Base-by-base conservation (phyloP, 805 yeast genomes). In the Kuraishia piskuri region DNA sequence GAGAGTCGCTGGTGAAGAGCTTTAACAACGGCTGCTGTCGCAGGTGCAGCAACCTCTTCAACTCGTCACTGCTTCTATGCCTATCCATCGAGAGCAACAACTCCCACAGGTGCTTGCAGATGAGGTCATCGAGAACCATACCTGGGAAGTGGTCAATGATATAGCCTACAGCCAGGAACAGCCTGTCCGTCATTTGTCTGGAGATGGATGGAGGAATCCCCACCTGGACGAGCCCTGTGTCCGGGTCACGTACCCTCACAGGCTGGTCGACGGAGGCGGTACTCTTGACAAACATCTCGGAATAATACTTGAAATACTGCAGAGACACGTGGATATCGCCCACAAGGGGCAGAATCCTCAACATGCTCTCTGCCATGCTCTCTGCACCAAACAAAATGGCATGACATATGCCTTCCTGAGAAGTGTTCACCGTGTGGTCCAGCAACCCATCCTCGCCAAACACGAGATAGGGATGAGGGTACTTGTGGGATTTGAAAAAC, bases 361-460 rank as follows among this genome's bases (percentile, higher is more conserved):
- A 63, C n/a, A 78, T 65, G 19, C 53, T 53, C n/a, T 49, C 52
- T 6, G 25, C 52, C 21, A 68, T 68, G 23, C 68, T 72, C 21
- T 65, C 70, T 3, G 79, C 75, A 55, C 76, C 76, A 64, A 83
- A 84, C 17, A 90, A 64, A 23, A 88, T 71, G 2, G 87, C 78
- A 68, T 91, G 97, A 53, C 91, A 80, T 40, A 90, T 73, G 49
- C 90, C 79, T 65, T 90, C 97, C 10, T 80, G 62, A 0, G 88
- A 31, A n/a, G 8, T 31, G 17, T 31, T 31, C 40, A 12, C 40
- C 3, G 40, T 31, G 14, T 31, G 40, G 40, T 31, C 14, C 17
- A 31, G 14, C 17, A 31, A 3, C 40, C 40, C 40, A 5, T 31
- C 40, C 19, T 66, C 63, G 61, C 84, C 88, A 54, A 80, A 56